These are phyloP conservation scores for Caloboletus firmus DNA, from an alignment of 1,284 basidiomycete species.

Conservation along the genomic window DNA sequence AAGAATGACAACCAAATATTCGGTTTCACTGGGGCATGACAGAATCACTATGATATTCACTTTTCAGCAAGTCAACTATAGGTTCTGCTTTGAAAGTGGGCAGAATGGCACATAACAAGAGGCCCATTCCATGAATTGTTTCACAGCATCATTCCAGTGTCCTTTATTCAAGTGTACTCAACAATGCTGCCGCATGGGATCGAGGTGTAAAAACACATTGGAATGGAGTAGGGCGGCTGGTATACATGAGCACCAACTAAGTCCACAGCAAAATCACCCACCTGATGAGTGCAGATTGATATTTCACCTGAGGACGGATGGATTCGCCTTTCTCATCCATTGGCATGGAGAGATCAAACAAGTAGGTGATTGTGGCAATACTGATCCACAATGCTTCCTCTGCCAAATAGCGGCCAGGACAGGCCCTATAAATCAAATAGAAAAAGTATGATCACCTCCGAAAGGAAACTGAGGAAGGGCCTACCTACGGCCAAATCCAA, in stretches of 20 bases:
- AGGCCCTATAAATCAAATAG: not conserved
- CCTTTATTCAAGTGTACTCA: not conserved
- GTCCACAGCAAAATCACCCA: not conserved
- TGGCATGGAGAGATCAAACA: conserved; percentile 6
- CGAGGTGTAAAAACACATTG: conserved; percentile 3
- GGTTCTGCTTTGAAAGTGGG: not conserved
- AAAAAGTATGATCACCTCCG: not conserved
- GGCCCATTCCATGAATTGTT: not conserved
- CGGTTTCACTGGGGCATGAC: too few species aligned
- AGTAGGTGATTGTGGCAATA: not conserved
- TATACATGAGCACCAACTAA: not conserved
- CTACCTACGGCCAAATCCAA: conserved; percentile 8
- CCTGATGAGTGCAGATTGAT: conserved; percentile 2
- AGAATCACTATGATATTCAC: too few species aligned
- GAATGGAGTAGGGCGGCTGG: conserved; percentile 1
- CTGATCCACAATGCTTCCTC: conserved; percentile 6
- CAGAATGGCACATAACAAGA: not conserved
- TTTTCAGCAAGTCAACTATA: too few species aligned
- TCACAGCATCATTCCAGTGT: not conserved
- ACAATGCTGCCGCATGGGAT: not conserved
- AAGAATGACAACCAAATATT: too few species aligned
- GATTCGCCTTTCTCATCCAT: not conserved
- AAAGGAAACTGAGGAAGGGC: not conserved
- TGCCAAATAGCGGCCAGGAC: conserved; percentile 5
- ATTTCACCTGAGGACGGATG: not conserved